These are phyloP conservation scores for Citrus mangshanensis DNA, from an alignment of 345 rosid genomes.

Conservation along the genomic window DNA sequence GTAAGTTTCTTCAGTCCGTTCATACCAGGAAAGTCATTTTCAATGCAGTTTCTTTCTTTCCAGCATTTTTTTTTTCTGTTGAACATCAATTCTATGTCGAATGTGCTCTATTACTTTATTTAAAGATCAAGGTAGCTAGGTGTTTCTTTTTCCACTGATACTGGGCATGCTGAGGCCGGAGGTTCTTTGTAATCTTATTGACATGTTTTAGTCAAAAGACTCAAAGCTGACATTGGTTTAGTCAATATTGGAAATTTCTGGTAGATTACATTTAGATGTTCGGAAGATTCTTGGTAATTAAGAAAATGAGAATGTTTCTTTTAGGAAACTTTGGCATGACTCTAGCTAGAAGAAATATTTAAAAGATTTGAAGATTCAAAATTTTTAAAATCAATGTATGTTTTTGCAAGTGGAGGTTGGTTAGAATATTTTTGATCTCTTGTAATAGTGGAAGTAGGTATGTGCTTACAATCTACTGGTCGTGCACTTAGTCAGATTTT, in stretches of 20 bases:
- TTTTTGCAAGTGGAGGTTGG: conserved; percentile 4
- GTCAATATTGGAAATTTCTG: conserved; percentile 7
- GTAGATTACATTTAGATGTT: not conserved
- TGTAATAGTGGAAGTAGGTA: conserved; percentile 10
- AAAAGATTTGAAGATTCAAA: not conserved
- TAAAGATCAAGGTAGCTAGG: not conserved
- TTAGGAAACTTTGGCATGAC: not conserved
- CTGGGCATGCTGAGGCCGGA: not conserved
- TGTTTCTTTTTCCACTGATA: conserved; percentile 4
- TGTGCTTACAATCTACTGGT: not conserved
- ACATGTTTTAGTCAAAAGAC: not conserved
- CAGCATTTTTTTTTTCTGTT: not conserved
- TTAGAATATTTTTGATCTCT: conserved; percentile 1
- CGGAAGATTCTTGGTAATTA: conserved; percentile 16
- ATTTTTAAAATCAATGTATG: not conserved
- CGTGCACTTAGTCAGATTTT: not conserved
- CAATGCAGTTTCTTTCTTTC: not conserved
- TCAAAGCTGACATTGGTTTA: not conserved
- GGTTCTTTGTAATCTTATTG: not conserved
- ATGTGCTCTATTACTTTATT: not conserved
- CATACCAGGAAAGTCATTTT: not conserved
- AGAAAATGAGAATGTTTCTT: not conserved
- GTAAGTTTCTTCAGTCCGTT: not conserved
- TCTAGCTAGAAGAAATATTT: not conserved
- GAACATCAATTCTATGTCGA: not conserved